These are phyloP conservation scores for Pezicula carpinea DNA, from an alignment of 2,329 filamentous ascomycete genomes.

Conservation along the genomic window DNA sequence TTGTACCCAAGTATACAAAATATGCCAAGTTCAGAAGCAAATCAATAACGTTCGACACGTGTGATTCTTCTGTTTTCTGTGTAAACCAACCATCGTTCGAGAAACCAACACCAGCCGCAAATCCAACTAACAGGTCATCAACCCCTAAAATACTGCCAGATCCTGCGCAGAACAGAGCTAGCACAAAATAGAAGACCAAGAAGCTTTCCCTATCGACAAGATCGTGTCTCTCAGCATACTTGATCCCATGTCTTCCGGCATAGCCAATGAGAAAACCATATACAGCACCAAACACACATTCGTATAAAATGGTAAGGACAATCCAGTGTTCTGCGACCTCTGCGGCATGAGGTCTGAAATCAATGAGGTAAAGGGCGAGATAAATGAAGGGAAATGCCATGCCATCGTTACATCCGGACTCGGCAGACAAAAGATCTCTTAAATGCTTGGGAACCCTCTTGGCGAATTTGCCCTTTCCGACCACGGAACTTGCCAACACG, in stretches of 20 bases:
- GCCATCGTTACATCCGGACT: slow-evolving; percentile 98
- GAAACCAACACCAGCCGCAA: slow-evolving; percentile 95
- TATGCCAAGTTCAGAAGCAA: slow-evolving; percentile 94
- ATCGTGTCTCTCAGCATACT: slow-evolving; percentile 75
- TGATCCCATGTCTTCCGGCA: slow-evolving; percentile 84
- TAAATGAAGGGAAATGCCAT: slow-evolving; percentile 99
- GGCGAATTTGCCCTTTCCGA: slow-evolving; percentile 98
- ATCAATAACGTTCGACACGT: slow-evolving; percentile 99
- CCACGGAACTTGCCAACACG: slow-evolving; percentile 92
- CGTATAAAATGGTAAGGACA: slow-evolving; percentile 85
- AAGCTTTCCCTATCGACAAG: slow-evolving; percentile 96
- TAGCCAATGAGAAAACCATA: slow-evolving; percentile 89
- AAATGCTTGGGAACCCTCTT: slow-evolving; percentile 97
- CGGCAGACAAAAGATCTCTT: slow-evolving; percentile 87
- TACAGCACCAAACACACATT: slow-evolving; percentile 88
- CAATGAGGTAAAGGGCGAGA: slow-evolving; percentile 82
- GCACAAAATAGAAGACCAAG: slow-evolving; percentile 95
- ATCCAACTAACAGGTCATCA: slow-evolving; percentile 91
- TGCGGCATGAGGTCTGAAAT: slow-evolving; percentile 64
- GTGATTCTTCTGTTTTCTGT: slow-evolving; percentile 95
- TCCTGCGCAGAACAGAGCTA: slow-evolving; percentile 91
- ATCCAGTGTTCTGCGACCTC: slow-evolving; percentile 82
- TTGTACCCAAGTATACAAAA: slow-evolving; percentile 95
- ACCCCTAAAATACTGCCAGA: slow-evolving; percentile 87
- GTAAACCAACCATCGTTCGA: slow-evolving; percentile 99